Evolutionary conservation across 352 stramenopile genomes (phyloP), one percentile per base, ranked within the genome.

Genomic region (Phytophthora capsici): DNA sequence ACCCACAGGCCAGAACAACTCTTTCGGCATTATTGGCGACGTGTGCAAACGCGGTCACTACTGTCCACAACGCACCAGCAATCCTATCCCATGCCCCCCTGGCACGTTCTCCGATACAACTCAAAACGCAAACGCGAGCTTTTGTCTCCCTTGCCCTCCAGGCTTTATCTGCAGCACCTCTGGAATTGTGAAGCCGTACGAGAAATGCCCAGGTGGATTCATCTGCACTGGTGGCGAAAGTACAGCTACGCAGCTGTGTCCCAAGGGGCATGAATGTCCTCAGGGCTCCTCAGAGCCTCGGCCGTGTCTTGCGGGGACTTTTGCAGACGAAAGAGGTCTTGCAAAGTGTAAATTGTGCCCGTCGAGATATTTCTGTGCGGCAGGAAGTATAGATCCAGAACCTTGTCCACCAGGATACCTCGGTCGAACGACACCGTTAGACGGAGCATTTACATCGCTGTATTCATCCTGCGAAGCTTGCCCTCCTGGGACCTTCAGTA

Each of bases 341-440:
- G 48, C 62, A 4, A 34, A 55, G 16, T 98, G 91, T 58, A 82
- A 91, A 32, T 14, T 73, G 4, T 98, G 91, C 41, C 91, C 91
- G 0, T 77, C 81, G 22, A 71, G 91, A 2, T 88, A 78, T 19
- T 96, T 82, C 41, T 98, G 90, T 53, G 71, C 68, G 1, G 57
- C 53, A 20, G 84, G 78, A 0, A 72, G 66, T 3, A 51, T 77
- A 9, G 74, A 45, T 2, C 88, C 89, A 12, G 22, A 45, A 13
- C 81, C 87, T 5, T 98, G 91, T 64, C 89, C 88, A 7, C 59
- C 93, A 2, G 91, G 91, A 2, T 96, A 86, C 26, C 65, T 86
- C 12, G 88, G 82, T 5, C 75, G 84, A 6, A 25, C 63, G 32
- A 91, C 85, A 10, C 77, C 79, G 2, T 57, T 91, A 16, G 62